Evolutionary conservation across 805 yeast genomes (phyloP), one percentile per base, ranked within the genome.

Genomic region (Cyberlindnera petersonii): DNA sequence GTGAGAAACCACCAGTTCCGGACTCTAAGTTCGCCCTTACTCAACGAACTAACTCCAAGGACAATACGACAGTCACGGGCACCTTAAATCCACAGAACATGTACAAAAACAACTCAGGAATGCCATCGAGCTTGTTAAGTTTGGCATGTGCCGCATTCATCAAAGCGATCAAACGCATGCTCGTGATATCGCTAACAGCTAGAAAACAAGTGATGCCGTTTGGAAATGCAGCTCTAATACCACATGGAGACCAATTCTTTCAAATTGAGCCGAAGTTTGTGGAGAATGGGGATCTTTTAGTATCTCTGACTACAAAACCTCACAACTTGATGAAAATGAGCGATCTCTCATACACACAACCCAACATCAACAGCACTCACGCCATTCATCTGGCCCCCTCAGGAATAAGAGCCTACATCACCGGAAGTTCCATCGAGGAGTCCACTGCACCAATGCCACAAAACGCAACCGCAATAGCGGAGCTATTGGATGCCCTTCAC

Each of bases 361-460:
- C 20, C 5, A 36, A 37, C 4, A 17, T 54, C 34, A 56, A 64
- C 39, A 47, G 48, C 16, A 55, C 55, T 7, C 61, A 61, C 50
- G 75, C 72, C 1, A 44, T 75, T 2, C 75, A 75, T 44, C 43
- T 77, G 22, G 74, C 73, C 14, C 82, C 82, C 1, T 71, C 79
- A 9, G 81, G 79, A 2, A 74, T 75, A 10, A 60, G 79, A 33
- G 72, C 72, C 26, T 65, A 66, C 24, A 53, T 71, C 5, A 64
- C 68, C 0, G 61, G 64, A 4, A 48, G 53, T 8, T 58, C 65
- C 13, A 44, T 66, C 7, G 47, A 50, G 8, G 64, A 60, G 9
- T 66, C 72, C 11, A 49, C 63, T 1, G 60, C 63, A 2, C 55
- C 59, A 9, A 64, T 70, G 6, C 79, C 81, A 0, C 49, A 59